Evolutionary conservation across 768 basidiomycete species (phyloP).

Genomic region (Kondoa subrosea): DNA sequence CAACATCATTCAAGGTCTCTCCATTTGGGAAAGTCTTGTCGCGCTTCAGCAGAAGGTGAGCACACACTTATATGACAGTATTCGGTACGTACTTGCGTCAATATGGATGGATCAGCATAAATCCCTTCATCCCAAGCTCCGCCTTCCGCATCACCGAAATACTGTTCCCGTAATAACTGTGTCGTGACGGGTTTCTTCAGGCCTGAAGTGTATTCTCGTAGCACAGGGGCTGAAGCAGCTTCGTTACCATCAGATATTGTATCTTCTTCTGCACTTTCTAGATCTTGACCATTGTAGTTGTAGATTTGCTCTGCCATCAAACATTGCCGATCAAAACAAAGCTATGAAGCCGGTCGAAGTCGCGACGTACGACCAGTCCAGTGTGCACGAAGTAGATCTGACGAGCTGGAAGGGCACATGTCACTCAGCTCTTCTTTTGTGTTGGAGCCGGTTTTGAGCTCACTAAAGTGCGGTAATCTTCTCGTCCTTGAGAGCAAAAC

Average conservation of each 20-base stretch:
- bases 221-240: not conserved
- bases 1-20: not conserved
- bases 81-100: not conserved
- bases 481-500: no score
- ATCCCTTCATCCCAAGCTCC: not conserved
- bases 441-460: no score
- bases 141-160: not conserved
- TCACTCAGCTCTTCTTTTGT: not conserved
- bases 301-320: not conserved
- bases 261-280: not conserved
- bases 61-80: not conserved
- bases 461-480: no score
- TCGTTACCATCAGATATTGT: not conserved
- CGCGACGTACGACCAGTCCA: not conserved
- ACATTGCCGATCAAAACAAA: not conserved
- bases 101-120: not conserved
- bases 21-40: not conserved
- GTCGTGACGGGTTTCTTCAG: not conserved
- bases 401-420: not conserved
- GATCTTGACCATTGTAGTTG: not conserved
- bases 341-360: not conserved
- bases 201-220: not conserved
- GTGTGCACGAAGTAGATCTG: not conserved
- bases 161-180: not conserved
- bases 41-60: not conserved